Base-by-base conservation (phyloP, 441 rosid genomes). In the Jatropha multifida region DNA sequence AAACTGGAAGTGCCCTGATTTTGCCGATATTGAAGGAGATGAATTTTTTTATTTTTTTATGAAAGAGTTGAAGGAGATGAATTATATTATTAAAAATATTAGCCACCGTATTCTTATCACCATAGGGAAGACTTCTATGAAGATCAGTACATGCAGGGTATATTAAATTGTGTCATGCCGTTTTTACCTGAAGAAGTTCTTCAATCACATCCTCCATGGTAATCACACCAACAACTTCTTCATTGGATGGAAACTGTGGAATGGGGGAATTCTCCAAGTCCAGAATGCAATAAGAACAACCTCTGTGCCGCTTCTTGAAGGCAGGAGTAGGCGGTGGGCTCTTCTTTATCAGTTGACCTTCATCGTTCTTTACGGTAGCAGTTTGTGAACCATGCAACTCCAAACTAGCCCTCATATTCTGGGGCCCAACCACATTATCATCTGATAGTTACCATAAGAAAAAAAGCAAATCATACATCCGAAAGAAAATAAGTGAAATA, bases 151-250 rank as follows among this genome's bases (percentile, higher is more conserved):
- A 44, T 44, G 48, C 48, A 44, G 48, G 10, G 46, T 42, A 42
- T 42, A 42, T 42, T 42, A 42, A 42, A 8, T 38, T 64, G 12
- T 20, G 20, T 15, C 7, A n/a, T 52, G 55, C 9, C 20, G 41
- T 48, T 7, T 79, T 59, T 79, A 79, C 81, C 81, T 79, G 81
- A 58, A 79, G 81, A 74, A 79, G 81, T 84, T 94, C 98, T 86
- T 94, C 97, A 59, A 94, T 94, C 71, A 94, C 97, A 76, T 94
- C 98, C 79, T 94, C 98, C 98, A 92, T 90, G 65, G 92, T 83
- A 76, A 94, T 94, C 63, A 92, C 96, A 79, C 98, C 97, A 73
- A 92, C 94, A 6, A 88, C 97, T 77, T 88, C 86, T 82, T 90
- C 94, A 84, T 83, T 82, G 54, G 82, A 72, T 18, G 90, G 87